phyloP scores from a whole-genome alignment of 2,329 filamentous ascomycete species.

The Fusarium metavorans region DNA sequence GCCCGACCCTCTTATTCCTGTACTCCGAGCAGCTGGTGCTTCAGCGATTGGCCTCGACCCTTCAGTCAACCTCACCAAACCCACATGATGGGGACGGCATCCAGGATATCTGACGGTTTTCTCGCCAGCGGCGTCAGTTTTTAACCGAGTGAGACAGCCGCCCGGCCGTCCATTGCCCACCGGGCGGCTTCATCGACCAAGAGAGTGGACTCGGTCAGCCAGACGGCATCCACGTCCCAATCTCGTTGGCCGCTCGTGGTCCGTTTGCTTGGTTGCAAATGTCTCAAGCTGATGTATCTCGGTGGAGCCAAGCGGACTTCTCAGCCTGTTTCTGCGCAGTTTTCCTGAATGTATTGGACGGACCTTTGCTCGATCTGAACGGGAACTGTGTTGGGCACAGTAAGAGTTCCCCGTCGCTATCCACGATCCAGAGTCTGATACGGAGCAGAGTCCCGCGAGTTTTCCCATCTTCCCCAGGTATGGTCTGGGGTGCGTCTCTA shows the following conservation, averaged over 20 bases:
- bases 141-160: slow-evolving; percentile 28
- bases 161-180: slow-evolving; percentile 8
- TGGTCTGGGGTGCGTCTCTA: not conserved
- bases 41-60: not conserved
- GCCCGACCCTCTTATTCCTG: not conserved
- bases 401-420: not conserved
- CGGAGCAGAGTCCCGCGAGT: not conserved
- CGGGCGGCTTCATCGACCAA: slow-evolving; percentile 12
- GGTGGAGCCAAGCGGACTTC: slow-evolving; percentile 9
- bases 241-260: slow-evolving; percentile 12
- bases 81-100: slow-evolving; percentile 1
- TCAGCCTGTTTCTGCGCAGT: slow-evolving; percentile 14
- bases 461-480: not conserved
- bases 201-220: not conserved
- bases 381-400: not conserved
- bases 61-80: not conserved
- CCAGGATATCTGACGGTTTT: slow-evolving; percentile 31
- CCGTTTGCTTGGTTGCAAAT: slow-evolving; percentile 12
- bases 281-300: slow-evolving; percentile 20
- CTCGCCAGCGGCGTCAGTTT: slow-evolving; percentile 27
- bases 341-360: slow-evolving; percentile 9
- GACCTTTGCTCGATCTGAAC: slow-evolving; percentile 3
- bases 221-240: slow-evolving; percentile 4
- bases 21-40: not conserved
- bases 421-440: not conserved